phyloP scores from a whole-genome alignment of 495 filamentous ascomycete species.

The Penicillium silybi region DNA sequence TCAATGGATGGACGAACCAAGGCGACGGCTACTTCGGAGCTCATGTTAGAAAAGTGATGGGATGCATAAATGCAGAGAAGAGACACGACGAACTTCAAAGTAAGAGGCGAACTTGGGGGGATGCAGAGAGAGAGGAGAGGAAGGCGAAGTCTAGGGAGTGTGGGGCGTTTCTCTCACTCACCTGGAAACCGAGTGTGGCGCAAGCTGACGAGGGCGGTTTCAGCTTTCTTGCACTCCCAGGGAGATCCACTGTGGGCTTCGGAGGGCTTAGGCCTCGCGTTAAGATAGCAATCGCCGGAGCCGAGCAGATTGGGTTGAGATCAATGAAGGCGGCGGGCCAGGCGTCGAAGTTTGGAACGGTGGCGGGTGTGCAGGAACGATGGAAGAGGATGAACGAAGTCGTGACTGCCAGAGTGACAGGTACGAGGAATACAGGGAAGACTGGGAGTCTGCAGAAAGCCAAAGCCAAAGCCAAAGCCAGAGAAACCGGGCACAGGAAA shows the following conservation, averaged over 20 bases:
- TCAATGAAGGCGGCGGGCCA: conserved; percentile 7
- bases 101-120: conserved; percentile 7
- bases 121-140: conserved; percentile 3
- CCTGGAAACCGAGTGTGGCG: conserved; percentile 46
- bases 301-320: conserved; percentile 17
- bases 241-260: conserved; percentile 20
- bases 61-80: neutral
- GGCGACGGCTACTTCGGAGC: conserved; percentile 62
- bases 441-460: neutral
- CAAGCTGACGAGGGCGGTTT: conserved; percentile 45
- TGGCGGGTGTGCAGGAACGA: conserved; percentile 17
- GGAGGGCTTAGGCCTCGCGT: conserved; percentile 17
- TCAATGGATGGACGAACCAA: conserved; percentile 43
- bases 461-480: neutral
- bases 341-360: conserved; percentile 15
- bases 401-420: neutral
- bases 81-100: conserved; percentile 18
- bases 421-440: neutral
- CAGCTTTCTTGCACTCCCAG: conserved; percentile 35
- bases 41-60: conserved; percentile 58
- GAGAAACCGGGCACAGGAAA: conserved; percentile 1
- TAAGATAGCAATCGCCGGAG: conserved; percentile 12
- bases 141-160: conserved; percentile 30
- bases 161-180: conserved; percentile 36
- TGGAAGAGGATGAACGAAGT: neutral